phyloP scores from a whole-genome alignment of 148 eudicot species.

The Dianthus caryophyllus region DNA sequence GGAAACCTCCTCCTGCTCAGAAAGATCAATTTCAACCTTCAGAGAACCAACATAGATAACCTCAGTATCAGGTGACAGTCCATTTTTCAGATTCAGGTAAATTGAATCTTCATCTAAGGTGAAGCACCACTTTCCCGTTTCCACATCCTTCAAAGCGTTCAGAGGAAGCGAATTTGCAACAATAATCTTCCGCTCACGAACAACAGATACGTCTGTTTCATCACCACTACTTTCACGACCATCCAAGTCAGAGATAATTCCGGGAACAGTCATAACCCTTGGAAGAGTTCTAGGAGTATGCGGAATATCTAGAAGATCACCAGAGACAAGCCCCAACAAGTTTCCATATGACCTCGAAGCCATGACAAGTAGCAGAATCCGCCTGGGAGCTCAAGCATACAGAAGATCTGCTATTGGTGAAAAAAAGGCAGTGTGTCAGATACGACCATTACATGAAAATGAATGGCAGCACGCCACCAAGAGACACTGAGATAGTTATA shows the following conservation, averaged over 20 bases:
- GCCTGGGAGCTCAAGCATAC: constrained; percentile 19
- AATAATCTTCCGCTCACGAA: constrained; percentile 46
- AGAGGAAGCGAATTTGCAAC: constrained; percentile 68
- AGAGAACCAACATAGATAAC: constrained; percentile 69
- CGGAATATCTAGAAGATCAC: constrained; percentile 46
- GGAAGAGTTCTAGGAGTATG: constrained; percentile 53
- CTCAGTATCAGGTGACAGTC: constrained; percentile 51
- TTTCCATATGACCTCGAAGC: constrained; percentile 47
- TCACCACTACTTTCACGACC: constrained; percentile 41
- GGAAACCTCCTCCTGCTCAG: constrained; percentile 64
- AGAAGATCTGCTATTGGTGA: constrained; percentile 17
- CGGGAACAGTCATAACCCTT: constrained; percentile 60
- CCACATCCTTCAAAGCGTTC: constrained; percentile 42
- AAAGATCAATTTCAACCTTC: constrained; percentile 50
- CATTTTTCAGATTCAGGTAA: constrained; percentile 51
- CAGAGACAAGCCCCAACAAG: constrained; percentile 49
- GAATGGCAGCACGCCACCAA: background rate
- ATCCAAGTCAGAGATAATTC: constrained; percentile 53
- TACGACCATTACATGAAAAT: background rate
- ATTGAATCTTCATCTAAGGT: constrained; percentile 59
- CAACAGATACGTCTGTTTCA: constrained; percentile 30
- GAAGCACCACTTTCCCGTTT: constrained; percentile 53
- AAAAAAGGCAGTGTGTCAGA: background rate
- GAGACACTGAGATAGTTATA: background rate
- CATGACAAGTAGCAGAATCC: constrained; percentile 31